Evolutionary conservation across 1,139 yeast genomes (phyloP).

Genomic region (Yamadazyma siamensis): DNA sequence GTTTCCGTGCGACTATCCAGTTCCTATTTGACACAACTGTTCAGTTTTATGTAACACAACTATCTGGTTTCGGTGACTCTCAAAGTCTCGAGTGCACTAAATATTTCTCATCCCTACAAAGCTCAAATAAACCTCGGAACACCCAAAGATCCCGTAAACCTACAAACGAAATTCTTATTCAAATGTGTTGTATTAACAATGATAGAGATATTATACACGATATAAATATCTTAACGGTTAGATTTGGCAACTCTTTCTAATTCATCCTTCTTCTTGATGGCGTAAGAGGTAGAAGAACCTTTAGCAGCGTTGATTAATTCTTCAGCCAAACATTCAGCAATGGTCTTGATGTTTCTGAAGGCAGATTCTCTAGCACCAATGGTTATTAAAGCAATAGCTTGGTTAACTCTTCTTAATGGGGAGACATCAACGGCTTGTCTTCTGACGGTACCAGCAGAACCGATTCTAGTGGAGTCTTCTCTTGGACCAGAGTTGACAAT

Average conservation of each 20-base stretch:
- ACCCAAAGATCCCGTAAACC: too few species aligned
- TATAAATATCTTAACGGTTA: slow-evolving; percentile 77
- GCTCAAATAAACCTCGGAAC: too few species aligned
- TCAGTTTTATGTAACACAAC: too few species aligned
- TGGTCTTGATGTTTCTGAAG: slow-evolving; percentile 99
- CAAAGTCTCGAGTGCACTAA: too few species aligned
- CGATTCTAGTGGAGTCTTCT: slow-evolving; percentile 99
- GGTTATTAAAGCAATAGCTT: slow-evolving; percentile 96
- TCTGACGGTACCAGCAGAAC: slow-evolving; percentile 99
- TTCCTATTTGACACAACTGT: too few species aligned
- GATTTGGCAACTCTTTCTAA: slow-evolving; percentile 99
- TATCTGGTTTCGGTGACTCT: too few species aligned
- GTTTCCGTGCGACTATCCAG: too few species aligned
- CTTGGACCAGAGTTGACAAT: slow-evolving; percentile 99
- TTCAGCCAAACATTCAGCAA: slow-evolving; percentile 99
- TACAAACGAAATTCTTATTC: too few species aligned
- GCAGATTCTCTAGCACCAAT: slow-evolving; percentile 99
- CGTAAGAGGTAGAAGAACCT: slow-evolving; percentile 99
- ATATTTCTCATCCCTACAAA: too few species aligned
- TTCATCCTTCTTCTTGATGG: slow-evolving; percentile 99
- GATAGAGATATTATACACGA: slow-evolving; percentile 14
- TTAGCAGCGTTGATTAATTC: slow-evolving; percentile 99
- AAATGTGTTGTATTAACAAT: slow-evolving; percentile 9
- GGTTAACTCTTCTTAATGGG: slow-evolving; percentile 99
- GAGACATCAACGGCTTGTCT: slow-evolving; percentile 99